These are phyloP conservation scores for Ochetophila trinervis DNA, from an alignment of 306 rosid genomes.

Conservation along the genomic window DNA sequence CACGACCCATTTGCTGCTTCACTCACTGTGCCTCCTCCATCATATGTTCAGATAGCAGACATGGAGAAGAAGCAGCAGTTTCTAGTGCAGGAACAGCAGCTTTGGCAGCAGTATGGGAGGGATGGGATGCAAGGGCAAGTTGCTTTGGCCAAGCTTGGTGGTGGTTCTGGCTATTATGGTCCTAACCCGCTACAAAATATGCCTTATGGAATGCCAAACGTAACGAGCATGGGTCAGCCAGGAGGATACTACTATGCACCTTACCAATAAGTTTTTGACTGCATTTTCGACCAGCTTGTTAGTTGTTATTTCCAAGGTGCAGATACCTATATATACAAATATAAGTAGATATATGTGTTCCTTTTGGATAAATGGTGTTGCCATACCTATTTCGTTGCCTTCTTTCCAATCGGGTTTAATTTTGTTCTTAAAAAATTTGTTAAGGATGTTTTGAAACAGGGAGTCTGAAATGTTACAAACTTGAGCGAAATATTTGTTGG, in stretches of 20 bases:
- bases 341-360: too few species aligned
- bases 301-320: conserved; percentile 12
- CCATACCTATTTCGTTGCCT: background rate
- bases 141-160: conserved; percentile 49
- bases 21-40: conserved; percentile 68
- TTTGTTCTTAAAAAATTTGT: background rate
- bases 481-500: too few species aligned
- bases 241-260: conserved; percentile 62
- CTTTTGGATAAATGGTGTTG: conserved; percentile 8
- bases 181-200: conserved; percentile 40
- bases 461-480: too few species aligned
- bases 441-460: too few species aligned
- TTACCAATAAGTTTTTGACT: conserved; percentile 1
- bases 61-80: conserved; percentile 79
- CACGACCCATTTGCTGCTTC: conserved; percentile 89
- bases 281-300: background rate
- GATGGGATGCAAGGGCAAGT: conserved; percentile 84
- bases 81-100: conserved; percentile 66
- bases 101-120: conserved; percentile 76
- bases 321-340: conserved; percentile 3
- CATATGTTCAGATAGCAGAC: conserved; percentile 84
- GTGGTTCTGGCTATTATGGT: conserved; percentile 41
- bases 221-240: conserved; percentile 43
- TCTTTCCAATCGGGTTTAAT: conserved; percentile 3
- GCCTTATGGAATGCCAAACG: conserved; percentile 68